Evolutionary conservation across 83 land plant species (phyloP).

Genomic region (Thuja plicata): DNA sequence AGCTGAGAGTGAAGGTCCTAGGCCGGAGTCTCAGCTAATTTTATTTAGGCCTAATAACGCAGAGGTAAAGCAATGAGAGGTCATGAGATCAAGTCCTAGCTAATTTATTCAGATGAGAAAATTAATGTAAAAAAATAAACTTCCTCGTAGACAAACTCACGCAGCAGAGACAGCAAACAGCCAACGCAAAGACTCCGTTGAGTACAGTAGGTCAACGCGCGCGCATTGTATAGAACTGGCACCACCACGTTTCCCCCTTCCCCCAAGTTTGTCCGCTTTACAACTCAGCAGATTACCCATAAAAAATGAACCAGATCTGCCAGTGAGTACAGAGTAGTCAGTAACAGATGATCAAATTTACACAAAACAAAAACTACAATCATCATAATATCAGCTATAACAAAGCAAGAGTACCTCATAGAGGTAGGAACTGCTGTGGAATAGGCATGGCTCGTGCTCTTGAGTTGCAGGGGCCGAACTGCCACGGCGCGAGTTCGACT

Average conservation of each 20-base stretch:
- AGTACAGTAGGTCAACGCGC: too few relatives aligned
- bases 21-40: not conserved
- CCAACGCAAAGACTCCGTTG: slow-evolving; percentile 11
- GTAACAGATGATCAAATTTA: not conserved
- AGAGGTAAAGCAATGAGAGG: not conserved
- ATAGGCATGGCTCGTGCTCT: not conserved
- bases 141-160: not conserved
- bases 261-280: not conserved
- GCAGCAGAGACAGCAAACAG: not conserved
- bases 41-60: not conserved
- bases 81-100: not conserved
- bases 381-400: not conserved
- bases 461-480: not conserved
- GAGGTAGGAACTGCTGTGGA: not conserved
- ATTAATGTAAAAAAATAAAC: not conserved
- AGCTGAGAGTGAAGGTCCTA: too few relatives aligned
- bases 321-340: not conserved
- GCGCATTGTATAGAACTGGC: not conserved
- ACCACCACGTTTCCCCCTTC: not conserved
- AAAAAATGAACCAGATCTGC: not conserved
- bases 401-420: not conserved
- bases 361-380: not conserved
- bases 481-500: not conserved
- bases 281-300: not conserved
- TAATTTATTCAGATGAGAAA: not conserved